Evolutionary conservation across 2,329 filamentous ascomycete species (phyloP), one percentile per base, ranked within the genome.

Genomic region (Amauroascus niger): DNA sequence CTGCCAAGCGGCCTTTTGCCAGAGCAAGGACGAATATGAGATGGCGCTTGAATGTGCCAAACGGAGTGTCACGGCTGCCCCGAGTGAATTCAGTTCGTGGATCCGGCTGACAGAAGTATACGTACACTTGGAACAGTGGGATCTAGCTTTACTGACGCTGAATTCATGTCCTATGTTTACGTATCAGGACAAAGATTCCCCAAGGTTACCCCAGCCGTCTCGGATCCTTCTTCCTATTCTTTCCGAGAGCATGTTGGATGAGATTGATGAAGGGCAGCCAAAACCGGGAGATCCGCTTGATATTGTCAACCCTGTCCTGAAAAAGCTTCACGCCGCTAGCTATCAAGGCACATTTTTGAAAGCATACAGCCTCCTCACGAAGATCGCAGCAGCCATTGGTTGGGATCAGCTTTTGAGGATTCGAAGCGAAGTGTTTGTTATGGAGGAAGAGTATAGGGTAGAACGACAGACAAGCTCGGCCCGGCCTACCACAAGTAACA

Each of bases 161-260:
- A 98, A 98, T 72, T 98, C 93, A 16, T 98, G 93, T 69, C 93
- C 93, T 7, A 98, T 98, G 93, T 98, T 98, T 70, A 98, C 93
- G 6, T 97, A 98, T 69, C 93, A 97, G 70, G 93, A 98, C 71
- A 97, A 96, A 70, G 93, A 98, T 67, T 86, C 89, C 5, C 93
- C 93, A 2, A 74, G 93, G 56, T 91, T 97, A 86, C 93, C 93
- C 1, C 89, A 95, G 65, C 90, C 93, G 0, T 85, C 86, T 62
- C 87, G 89, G 53, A 86, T 97, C 40, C 82, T 87, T 61, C 79
- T 98, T 13, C 93, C 93, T 0, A 87, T 91, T 14, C 78, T 97
- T 50, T 79, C 86, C 0, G 93, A 97, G 69, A 95, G 88, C 16
- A 82, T 90, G 55, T 81, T 96, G 52, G 93, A 98, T 62, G 93